These are phyloP conservation scores for Vanderwaltozyma polyspora DNA, from an alignment of 805 yeast species.

Conservation along the genomic window DNA sequence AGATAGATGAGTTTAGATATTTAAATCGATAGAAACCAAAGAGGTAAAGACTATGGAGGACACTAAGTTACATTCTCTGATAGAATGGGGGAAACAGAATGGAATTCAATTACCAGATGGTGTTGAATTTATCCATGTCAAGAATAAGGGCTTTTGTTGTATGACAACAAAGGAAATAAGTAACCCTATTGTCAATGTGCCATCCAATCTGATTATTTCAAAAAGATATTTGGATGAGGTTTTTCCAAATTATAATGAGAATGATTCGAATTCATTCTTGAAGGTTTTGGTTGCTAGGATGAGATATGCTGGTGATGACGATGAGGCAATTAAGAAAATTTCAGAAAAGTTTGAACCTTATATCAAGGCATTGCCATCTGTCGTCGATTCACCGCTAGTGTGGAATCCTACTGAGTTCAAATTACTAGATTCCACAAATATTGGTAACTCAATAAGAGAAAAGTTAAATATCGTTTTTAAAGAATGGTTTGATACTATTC, in stretches of 20 bases:
- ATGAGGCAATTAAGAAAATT: constrained; percentile 3
- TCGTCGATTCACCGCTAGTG: constrained; percentile 44
- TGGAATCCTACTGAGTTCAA: constrained; percentile 48
- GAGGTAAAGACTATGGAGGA: no score
- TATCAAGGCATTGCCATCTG: constrained; percentile 38
- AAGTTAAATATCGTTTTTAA: constrained; percentile 38
- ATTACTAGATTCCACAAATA: constrained; percentile 54
- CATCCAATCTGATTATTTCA: constrained; percentile 22
- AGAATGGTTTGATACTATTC: constrained; percentile 44
- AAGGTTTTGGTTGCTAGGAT: constrained; percentile 33
- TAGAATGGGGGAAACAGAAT: constrained; percentile 30
- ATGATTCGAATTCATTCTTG: constrained; percentile 26
- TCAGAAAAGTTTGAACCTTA: constrained; percentile 32
- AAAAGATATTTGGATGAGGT: constrained; percentile 14
- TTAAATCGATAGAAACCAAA: no score
- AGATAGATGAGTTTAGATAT: no score
- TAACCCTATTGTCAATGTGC: constrained; percentile 22
- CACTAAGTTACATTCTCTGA: constrained; percentile 3
- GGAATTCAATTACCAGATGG: constrained; percentile 28
- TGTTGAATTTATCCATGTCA: constrained; percentile 26
- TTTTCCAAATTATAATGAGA: constrained; percentile 12
- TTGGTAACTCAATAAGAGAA: constrained; percentile 41
- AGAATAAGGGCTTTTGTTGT: constrained; percentile 30
- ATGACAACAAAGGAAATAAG: constrained; percentile 15
- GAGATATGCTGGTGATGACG: constrained; percentile 25